Evolutionary conservation across 2,329 filamentous ascomycete species (phyloP), one percentile per base, ranked within the genome.

Genomic region (Gaeumannomyces tritici): DNA sequence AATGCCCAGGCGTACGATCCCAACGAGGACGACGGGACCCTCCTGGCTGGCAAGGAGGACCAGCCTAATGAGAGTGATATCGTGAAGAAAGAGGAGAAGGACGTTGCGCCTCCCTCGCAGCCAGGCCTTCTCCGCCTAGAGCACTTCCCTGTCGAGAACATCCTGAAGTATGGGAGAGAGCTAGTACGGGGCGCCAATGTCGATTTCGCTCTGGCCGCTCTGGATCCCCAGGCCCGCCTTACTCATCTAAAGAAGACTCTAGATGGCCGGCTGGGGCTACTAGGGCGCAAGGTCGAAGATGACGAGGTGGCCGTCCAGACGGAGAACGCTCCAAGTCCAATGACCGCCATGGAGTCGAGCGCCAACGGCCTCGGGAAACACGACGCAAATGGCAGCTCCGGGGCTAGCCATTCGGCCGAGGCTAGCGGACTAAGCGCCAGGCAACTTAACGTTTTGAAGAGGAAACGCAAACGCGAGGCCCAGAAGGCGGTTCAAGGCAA

Each of bases 361-460:
- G 24, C 57, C 6, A 62, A 60, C 42, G 63, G 64, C 42, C 35
- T 29, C 54, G 26, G 27, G 55, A 60, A 56, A 55, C 27, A 61
- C 13, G 62, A 61, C 55, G 62, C 66, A 47, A 73, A 75, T 51
- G 72, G 73, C 18, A 71, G 73, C n/a, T 61, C 65, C 31, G 66
- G 64, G 56, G 65, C 73, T 57, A 71, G 71, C 60, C 58, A 71
- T 71, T 27, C 78, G 77, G 63, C 68, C 2, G 89, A 91, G 65
- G 89, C 91, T 69, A 76, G 83, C 4, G 87, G 87, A 3, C 80
- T 99, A 61, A 98, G 95, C 77, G 93, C 95, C 64, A 86, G 95
- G 55, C 95, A 99, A 70, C 84, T 97, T 26, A 99, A 99, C 70
- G 91, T 95, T 61, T 78, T 99, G 12, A 98, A 98, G 75, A 86